Conservation (phyloP, 208 protist genomes). For the Leishmania guyanensis region DNA sequence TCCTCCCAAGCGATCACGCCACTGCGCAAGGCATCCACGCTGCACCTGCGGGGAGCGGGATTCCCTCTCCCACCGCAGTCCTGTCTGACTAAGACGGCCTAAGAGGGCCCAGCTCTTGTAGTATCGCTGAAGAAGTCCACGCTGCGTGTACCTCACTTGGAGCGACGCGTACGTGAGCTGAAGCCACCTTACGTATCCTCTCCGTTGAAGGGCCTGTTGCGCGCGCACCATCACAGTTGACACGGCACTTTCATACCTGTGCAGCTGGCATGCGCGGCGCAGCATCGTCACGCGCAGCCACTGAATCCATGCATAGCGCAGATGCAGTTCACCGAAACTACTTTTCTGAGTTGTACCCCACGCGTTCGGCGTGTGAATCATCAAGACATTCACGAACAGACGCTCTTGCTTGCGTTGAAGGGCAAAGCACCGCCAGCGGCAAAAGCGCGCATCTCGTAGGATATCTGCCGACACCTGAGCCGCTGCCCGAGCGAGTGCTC, state of each 20-base stretch:
- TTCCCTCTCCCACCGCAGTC: background rate
- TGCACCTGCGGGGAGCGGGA: background rate
- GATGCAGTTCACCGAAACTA: constrained; percentile 6
- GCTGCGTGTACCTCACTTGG: constrained; percentile 1
- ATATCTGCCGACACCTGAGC: background rate
- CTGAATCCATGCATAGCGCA: constrained; percentile 27
- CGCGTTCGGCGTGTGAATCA: constrained; percentile 4
- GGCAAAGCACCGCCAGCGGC: background rate
- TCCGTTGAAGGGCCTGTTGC: background rate
- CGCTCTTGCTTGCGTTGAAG: background rate
- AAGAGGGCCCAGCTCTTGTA: constrained; percentile 7
- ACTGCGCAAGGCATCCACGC: constrained; percentile 6
- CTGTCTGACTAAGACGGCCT: background rate
- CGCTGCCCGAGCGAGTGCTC: background rate
- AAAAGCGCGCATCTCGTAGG: background rate
- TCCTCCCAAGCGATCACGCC: background rate
- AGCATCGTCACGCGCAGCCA: constrained; percentile 33
- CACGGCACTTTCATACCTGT: constrained; percentile 2
- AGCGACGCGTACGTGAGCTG: constrained; percentile 11
- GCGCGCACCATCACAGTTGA: background rate
- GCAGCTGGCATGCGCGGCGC: constrained; percentile 23
- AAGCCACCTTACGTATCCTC: constrained; percentile 21
- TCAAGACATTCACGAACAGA: background rate
- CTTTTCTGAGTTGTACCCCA: constrained; percentile 1
- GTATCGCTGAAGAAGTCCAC: background rate